These are phyloP conservation scores for Colletotrichum tamarilloi DNA, from an alignment of 2,329 filamentous ascomycete genomes.

Conservation along the genomic window DNA sequence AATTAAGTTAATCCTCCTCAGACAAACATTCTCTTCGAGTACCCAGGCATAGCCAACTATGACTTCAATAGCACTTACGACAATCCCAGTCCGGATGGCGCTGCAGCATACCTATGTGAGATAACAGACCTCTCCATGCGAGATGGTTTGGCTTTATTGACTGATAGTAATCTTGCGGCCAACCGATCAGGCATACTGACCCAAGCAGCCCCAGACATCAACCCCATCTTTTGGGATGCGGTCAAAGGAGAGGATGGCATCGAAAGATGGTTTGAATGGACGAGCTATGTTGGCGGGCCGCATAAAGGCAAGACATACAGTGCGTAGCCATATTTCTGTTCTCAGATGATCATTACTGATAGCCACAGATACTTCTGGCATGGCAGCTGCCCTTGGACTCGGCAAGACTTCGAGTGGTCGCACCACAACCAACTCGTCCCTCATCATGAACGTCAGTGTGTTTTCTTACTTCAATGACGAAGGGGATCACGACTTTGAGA, in stretches of 20 bases:
- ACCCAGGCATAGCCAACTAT: neutral
- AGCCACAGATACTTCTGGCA: neutral
- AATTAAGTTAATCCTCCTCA: neutral
- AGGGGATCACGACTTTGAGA: neutral
- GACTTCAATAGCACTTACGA: conserved; percentile 2
- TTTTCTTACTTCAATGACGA: neutral
- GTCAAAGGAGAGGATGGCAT: neutral
- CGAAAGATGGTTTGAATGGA: conserved; percentile 2
- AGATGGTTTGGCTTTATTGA: neutral
- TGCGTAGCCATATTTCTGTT: neutral
- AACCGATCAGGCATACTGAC: neutral
- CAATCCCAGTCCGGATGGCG: neutral
- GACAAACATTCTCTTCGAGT: neutral
- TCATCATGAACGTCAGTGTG: neutral
- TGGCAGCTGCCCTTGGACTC: neutral
- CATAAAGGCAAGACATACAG: neutral
- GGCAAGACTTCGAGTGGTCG: neutral
- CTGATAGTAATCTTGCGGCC: neutral
- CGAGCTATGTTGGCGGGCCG: neutral
- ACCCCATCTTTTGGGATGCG: neutral
- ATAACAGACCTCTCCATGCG: too few species aligned
- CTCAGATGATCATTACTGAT: neutral
- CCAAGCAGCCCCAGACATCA: conserved; percentile 1
- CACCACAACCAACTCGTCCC: neutral
- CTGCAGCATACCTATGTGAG: neutral